Evolutionary conservation across 371 early-diverging fungal genomes (phyloP).

Genomic region (Rhizopus delemar): DNA sequence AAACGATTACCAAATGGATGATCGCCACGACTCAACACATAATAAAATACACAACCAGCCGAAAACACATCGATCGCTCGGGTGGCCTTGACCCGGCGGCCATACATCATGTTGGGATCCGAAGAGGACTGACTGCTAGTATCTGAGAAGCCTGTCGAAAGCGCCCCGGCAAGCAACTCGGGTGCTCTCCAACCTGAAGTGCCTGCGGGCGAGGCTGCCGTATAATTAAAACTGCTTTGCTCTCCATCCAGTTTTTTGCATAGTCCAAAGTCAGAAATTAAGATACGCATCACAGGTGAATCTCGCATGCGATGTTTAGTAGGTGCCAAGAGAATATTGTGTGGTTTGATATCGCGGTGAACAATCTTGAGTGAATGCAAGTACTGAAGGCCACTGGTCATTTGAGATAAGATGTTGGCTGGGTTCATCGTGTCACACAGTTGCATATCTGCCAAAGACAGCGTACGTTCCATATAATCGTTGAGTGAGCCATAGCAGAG

Average conservation of each 20-base stretch:
- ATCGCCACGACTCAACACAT: conserved; percentile 82
- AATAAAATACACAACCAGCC: conserved; percentile 92
- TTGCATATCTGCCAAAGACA: conserved; percentile 31
- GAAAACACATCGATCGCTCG: conserved; percentile 94
- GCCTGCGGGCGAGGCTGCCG: conserved; percentile 76
- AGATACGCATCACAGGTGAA: conserved; percentile 56
- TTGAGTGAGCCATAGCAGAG: conserved; percentile 81
- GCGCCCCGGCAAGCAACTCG: conserved; percentile 65
- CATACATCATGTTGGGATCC: conserved; percentile 21
- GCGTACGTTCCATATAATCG: conserved; percentile 57
- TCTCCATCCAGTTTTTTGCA: conserved; percentile 93
- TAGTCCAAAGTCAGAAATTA: conserved; percentile 98
- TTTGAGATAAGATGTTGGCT: conserved; percentile 69
- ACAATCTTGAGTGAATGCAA: conserved; percentile 73
- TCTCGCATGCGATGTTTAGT: conserved; percentile 39
- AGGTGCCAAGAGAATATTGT: conserved; percentile 85
- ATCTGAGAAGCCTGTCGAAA: conserved; percentile 33
- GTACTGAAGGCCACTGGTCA: conserved; percentile 78
- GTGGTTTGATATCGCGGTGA: conserved; percentile 79
- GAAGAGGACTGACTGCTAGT: conserved; percentile 18
- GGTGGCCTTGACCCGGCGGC: conserved; percentile 68
- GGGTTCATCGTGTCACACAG: conserved; percentile 44
- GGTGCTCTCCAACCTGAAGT: conserved; percentile 98
- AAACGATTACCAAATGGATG: conserved; percentile 96
- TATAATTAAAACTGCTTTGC: conserved; percentile 92